Conservation (phyloP, 2,329 filamentous ascomycete species). For the Pseudopithomyces chartarum region DNA sequence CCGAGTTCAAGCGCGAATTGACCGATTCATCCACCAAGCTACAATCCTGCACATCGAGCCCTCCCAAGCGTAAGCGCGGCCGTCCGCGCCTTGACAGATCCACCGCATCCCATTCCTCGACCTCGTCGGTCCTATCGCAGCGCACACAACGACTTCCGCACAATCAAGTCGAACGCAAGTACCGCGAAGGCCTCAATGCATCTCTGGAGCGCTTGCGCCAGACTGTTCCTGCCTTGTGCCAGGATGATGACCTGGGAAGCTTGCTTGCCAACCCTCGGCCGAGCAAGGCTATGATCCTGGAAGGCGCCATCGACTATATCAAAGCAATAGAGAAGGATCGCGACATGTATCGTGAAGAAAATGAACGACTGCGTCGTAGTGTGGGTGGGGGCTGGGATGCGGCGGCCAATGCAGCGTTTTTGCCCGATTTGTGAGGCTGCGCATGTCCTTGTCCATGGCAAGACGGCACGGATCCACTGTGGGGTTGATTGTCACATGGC, state of each 20-base stretch:
- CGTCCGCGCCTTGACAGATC: constrained; percentile 36
- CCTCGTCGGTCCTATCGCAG: constrained; percentile 21
- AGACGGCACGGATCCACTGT: neutral
- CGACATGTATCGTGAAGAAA: constrained; percentile 30
- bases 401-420: neutral
- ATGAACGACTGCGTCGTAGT: constrained; percentile 24
- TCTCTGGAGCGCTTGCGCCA: constrained; percentile 36
- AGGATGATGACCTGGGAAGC: constrained; percentile 26
- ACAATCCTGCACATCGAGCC: constrained; percentile 26
- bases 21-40: constrained; percentile 12
- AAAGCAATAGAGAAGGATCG: constrained; percentile 34
- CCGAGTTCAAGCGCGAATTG: constrained; percentile 35
- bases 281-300: constrained; percentile 40
- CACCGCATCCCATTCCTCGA: constrained; percentile 18
- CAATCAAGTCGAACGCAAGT: constrained; percentile 43
- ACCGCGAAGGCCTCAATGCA: constrained; percentile 35
- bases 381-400: neutral
- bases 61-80: constrained; percentile 37
- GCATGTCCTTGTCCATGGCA: neutral
- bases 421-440: neutral
- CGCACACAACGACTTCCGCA: constrained; percentile 36
- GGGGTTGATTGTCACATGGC: neutral
- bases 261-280: constrained; percentile 36
- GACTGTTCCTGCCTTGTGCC: constrained; percentile 36
- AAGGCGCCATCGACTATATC: constrained; percentile 41